Conservation (phyloP, 2,329 filamentous ascomycete species). For the Escovopsis sp. region DNA sequence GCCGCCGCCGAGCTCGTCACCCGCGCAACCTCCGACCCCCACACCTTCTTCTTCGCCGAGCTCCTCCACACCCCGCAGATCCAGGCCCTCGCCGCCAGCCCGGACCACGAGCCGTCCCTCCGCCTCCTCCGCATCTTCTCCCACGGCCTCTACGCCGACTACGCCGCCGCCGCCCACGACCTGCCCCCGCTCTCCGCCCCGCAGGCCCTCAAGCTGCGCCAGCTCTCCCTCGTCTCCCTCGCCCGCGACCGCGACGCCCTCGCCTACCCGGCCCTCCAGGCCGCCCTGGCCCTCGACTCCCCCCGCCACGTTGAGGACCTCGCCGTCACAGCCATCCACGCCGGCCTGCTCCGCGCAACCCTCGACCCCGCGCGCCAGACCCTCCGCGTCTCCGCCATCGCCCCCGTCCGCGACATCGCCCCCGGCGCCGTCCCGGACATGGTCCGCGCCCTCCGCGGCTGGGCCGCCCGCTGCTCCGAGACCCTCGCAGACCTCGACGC, state of each 20-base stretch:
- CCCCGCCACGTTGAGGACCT: slow-evolving; percentile 67
- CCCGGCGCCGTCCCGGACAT: slow-evolving; percentile 58
- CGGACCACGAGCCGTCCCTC: slow-evolving; percentile 50
- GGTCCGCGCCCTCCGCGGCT: slow-evolving; percentile 52
- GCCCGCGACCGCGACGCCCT: slow-evolving; percentile 54
- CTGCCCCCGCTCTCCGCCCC: slow-evolving; percentile 59
- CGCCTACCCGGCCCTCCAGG: slow-evolving; percentile 56
- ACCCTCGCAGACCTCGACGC: slow-evolving; percentile 63
- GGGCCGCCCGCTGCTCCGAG: slow-evolving; percentile 63
- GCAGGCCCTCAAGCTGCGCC: slow-evolving; percentile 74
- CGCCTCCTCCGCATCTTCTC: slow-evolving; percentile 77
- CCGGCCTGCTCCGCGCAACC: slow-evolving; percentile 65
- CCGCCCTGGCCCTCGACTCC: slow-evolving; percentile 50
- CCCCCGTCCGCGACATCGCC: slow-evolving; percentile 72
- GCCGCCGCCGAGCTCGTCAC: slow-evolving; percentile 75
- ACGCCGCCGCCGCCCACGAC: slow-evolving; percentile 13
- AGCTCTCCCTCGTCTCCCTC: slow-evolving; percentile 76
- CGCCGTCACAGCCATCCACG: slow-evolving; percentile 77
- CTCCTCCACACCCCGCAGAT: slow-evolving; percentile 73
- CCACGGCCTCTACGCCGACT: slow-evolving; percentile 69
- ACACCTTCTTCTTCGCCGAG: slow-evolving; percentile 88
- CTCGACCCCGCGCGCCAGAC: slow-evolving; percentile 64
- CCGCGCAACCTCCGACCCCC: slow-evolving; percentile 76
- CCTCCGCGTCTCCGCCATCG: slow-evolving; percentile 66
- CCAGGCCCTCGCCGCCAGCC: slow-evolving; percentile 48